Evolutionary conservation across 2,329 filamentous ascomycete species (phyloP).

Genomic region (Fusarium aywerte): DNA sequence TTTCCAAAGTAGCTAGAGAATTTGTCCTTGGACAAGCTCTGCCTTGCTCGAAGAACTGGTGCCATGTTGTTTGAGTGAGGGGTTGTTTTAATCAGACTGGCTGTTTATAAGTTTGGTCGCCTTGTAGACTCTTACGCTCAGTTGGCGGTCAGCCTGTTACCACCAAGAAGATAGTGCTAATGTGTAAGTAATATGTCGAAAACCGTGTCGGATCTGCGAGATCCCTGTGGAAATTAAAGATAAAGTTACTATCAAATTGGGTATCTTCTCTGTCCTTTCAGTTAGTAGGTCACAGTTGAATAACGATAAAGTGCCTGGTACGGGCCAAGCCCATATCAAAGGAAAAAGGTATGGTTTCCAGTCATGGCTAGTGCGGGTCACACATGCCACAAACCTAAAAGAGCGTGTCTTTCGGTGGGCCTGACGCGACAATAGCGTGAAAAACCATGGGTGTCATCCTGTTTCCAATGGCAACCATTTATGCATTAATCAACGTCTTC

Average conservation of each 20-base stretch:
- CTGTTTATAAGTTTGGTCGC: not conserved
- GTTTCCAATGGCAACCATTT: conserved; percentile 40
- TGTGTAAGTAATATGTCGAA: not conserved
- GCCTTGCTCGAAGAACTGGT: conserved; percentile 58
- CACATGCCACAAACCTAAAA: conserved; percentile 30
- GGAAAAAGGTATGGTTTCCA: not conserved
- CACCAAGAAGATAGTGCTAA: not conserved
- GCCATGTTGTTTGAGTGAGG: conserved; percentile 50
- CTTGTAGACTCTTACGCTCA: not conserved
- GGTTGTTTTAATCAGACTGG: not conserved
- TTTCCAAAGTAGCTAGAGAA: conserved; percentile 74
- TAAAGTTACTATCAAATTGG: not conserved
- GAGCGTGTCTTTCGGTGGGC: conserved; percentile 13
- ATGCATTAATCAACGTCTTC: conserved; percentile 5
- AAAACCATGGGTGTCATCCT: conserved; percentile 14
- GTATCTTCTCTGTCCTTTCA: conserved; percentile 2
- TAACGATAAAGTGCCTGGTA: conserved; percentile 10
- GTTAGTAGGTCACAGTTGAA: conserved; percentile 19
- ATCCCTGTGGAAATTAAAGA: not conserved
- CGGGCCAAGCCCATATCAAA: conserved; percentile 14
- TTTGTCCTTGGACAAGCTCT: conserved; percentile 73
- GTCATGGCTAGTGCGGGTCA: conserved; percentile 18
- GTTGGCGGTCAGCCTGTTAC: conserved; percentile 1
- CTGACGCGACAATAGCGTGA: conserved; percentile 19
- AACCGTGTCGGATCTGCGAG: not conserved